These are phyloP conservation scores for Salix koriyanagi DNA, from an alignment of 345 rosid genomes.

Conservation along the genomic window DNA sequence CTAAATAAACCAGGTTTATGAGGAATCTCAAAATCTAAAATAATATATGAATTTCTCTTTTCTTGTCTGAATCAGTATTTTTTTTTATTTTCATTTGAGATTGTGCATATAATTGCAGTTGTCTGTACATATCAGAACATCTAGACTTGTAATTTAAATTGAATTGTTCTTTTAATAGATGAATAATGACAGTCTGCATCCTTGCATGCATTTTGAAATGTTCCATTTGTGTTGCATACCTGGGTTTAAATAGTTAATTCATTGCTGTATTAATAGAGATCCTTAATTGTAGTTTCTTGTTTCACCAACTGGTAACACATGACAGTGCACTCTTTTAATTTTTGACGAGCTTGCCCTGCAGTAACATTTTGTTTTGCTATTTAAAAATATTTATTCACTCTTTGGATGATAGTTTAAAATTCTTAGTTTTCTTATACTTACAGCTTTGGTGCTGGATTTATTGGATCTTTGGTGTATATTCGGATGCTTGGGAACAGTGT, in stretches of 20 bases:
- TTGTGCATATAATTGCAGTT: neutral
- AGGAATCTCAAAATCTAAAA: too few species aligned
- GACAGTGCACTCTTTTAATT: too few species aligned
- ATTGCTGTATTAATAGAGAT: neutral
- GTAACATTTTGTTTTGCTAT: too few species aligned
- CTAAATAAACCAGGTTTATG: too few species aligned
- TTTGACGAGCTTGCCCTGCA: too few species aligned
- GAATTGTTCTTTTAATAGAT: neutral
- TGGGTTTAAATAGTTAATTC: neutral
- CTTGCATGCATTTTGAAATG: neutral
- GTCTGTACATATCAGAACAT: neutral
- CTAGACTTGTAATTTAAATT: neutral
- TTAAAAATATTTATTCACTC: neutral
- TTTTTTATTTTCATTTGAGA: neutral
- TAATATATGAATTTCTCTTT: too few species aligned
- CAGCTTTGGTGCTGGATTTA: constrained; percentile 81
- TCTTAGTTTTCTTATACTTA: constrained; percentile 6
- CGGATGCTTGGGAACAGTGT: constrained; percentile 86
- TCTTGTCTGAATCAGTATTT: too few species aligned
- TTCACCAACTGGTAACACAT: too few species aligned
- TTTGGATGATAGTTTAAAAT: neutral
- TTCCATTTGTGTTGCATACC: neutral
- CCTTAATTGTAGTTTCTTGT: neutral
- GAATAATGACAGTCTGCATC: neutral
- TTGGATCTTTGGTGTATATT: constrained; percentile 73